A percentile compares a stretch with the other conserved stretches of the same genome.
Evolutionary conservation across 1,139 yeast genomes (phyloP).

Genomic region (Casaregolazyma suthepensis): DNA sequence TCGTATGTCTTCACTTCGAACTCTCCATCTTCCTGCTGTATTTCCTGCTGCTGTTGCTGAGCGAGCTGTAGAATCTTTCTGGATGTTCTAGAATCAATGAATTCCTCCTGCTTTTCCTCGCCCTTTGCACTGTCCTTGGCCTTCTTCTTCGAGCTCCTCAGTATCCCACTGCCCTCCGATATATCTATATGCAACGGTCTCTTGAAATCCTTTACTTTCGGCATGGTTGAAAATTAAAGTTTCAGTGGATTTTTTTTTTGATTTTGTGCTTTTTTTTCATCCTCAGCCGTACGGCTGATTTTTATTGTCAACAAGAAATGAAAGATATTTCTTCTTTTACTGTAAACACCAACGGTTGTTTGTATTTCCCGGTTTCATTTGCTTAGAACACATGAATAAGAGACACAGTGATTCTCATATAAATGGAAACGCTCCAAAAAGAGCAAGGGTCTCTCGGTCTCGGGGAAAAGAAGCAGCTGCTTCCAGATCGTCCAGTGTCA

Average conservation of each 20-base stretch:
- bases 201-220: slow-evolving; percentile 22
- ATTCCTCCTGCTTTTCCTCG: slow-evolving; percentile 53
- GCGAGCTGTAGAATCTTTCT: slow-evolving; percentile 85
- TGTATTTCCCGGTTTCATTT: not conserved
- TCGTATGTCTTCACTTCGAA: slow-evolving; percentile 16
- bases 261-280: not conserved
- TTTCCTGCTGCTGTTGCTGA: slow-evolving; percentile 84
- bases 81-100: slow-evolving; percentile 74
- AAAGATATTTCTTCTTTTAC: not conserved
- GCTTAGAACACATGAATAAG: not conserved
- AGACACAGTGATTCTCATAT: not conserved
- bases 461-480: slow-evolving; percentile 5
- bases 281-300: not conserved
- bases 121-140: slow-evolving; percentile 20
- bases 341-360: not conserved
- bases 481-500: slow-evolving; percentile 6
- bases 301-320: not conserved
- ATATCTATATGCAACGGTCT: slow-evolving; percentile 72
- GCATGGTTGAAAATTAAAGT: slow-evolving; percentile 21
- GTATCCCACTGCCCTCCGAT: slow-evolving; percentile 63
- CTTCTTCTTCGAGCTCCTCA: slow-evolving; percentile 39
- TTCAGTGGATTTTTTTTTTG: not conserved
- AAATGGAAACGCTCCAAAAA: not conserved
- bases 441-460: slow-evolving; percentile 4
- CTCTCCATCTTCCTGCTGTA: slow-evolving; percentile 55